These are phyloP conservation scores for Nakazawaea populi DNA, from an alignment of 805 yeast species.

Conservation along the genomic window DNA sequence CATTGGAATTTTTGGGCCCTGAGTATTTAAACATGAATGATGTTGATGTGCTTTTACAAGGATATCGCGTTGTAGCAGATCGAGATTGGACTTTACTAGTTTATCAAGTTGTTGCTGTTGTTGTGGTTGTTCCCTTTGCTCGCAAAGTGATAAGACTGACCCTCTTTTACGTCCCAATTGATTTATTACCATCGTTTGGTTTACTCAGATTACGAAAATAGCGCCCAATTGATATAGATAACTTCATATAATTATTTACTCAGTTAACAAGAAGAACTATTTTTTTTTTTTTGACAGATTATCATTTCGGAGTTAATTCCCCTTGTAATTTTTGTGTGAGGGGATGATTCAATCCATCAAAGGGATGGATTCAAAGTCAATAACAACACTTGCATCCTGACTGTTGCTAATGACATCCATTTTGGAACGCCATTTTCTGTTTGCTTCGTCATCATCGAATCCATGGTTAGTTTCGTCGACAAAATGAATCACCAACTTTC, in stretches of 20 bases:
- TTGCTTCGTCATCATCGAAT: slow-evolving; percentile 32
- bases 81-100: not conserved
- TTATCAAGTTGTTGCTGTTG: not conserved
- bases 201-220: no score
- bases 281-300: no score
- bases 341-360: not conserved
- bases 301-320: no score
- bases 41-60: not conserved
- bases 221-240: no score
- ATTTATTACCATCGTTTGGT: no score
- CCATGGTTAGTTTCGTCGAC: slow-evolving; percentile 55
- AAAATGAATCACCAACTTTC: slow-evolving; percentile 58
- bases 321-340: no score
- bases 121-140: not conserved
- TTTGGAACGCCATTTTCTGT: slow-evolving; percentile 58
- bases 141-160: no score
- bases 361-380: slow-evolving; percentile 56
- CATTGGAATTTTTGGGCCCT: not conserved
- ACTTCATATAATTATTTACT: no score
- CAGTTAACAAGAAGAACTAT: no score
- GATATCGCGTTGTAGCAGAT: not conserved
- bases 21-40: not conserved
- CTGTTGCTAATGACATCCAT: slow-evolving; percentile 63
- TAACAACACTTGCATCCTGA: slow-evolving; percentile 59
- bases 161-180: no score